Conservation (phyloP, 345 rosid species). For the Streptanthus diversifolius region DNA sequence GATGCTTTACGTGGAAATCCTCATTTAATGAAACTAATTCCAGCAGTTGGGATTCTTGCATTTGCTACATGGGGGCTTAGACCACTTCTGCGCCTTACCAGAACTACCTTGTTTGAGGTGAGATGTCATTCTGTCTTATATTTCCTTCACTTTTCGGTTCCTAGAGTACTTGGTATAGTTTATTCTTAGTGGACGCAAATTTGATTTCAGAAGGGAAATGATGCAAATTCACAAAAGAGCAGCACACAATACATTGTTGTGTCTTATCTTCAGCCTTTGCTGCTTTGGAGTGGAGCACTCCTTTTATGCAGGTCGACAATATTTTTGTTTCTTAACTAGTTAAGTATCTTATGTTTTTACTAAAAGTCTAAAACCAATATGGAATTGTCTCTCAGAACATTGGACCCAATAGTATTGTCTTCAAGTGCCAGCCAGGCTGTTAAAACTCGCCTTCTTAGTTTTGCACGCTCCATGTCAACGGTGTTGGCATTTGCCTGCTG, state of each 20-base stretch:
- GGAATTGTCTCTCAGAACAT: constrained; percentile 48
- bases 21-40: constrained; percentile 51
- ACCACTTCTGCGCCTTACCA: constrained; percentile 58
- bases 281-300: constrained; percentile 75
- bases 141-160: constrained; percentile 2
- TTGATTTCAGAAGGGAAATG: constrained; percentile 49
- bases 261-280: constrained; percentile 82
- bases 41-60: constrained; percentile 66
- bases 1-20: constrained; percentile 51
- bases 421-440: constrained; percentile 76
- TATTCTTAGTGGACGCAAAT: constrained; percentile 5
- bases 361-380: constrained; percentile 2
- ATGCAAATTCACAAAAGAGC: constrained; percentile 66
- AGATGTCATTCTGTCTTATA: constrained; percentile 12
- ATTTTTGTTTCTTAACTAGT: not conserved
- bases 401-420: constrained; percentile 74
- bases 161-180: constrained; percentile 9
- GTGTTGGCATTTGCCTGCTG: constrained; percentile 83
- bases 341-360: not conserved
- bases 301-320: constrained; percentile 73
- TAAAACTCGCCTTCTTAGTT: constrained; percentile 75
- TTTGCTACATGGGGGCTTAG: constrained; percentile 84
- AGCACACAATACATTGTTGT: constrained; percentile 46
- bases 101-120: constrained; percentile 56
- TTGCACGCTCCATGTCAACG: constrained; percentile 65